These are phyloP conservation scores for Myotisia sp. DNA, from an alignment of 2,329 filamentous ascomycete genomes.

Conservation along the genomic window DNA sequence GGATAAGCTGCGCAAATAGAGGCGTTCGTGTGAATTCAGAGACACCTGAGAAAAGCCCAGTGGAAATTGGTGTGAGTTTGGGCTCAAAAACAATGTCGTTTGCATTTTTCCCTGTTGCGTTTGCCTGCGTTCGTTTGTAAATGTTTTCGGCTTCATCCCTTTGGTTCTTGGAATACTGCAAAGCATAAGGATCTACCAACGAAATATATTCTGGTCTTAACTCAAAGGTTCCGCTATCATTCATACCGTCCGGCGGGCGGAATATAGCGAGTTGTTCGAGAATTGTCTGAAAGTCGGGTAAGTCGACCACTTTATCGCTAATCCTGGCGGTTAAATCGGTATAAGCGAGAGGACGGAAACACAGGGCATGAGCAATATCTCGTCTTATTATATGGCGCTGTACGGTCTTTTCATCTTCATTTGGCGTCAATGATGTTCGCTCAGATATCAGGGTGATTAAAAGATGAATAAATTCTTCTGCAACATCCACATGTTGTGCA, in stretches of 20 bases:
- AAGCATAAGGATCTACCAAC: constrained; percentile 85
- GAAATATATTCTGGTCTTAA: constrained; percentile 74
- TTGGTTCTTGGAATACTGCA: constrained; percentile 93
- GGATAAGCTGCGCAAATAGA: constrained; percentile 80
- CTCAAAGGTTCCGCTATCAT: constrained; percentile 88
- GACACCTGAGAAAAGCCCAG: constrained; percentile 63
- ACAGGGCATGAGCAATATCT: constrained; percentile 84
- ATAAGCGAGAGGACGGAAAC: constrained; percentile 91
- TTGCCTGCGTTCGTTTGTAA: constrained; percentile 74
- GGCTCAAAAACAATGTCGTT: constrained; percentile 89
- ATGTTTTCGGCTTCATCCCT: constrained; percentile 85
- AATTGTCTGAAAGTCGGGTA: constrained; percentile 72
- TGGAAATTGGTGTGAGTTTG: constrained; percentile 58
- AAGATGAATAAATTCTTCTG: constrained; percentile 90
- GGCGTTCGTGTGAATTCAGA: constrained; percentile 68
- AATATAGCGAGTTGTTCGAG: constrained; percentile 80
- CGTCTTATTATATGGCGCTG: constrained; percentile 61
- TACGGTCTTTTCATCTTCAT: constrained; percentile 32
- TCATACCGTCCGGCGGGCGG: constrained; percentile 77
- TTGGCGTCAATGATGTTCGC: constrained; percentile 52
- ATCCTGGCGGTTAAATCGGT: constrained; percentile 78
- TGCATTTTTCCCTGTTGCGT: constrained; percentile 64
- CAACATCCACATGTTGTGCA: constrained; percentile 73
- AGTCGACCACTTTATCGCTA: constrained; percentile 77
- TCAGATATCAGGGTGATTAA: constrained; percentile 85